Evolutionary conservation across 495 filamentous ascomycete genomes (phyloP).

Genomic region (Penicillium bovifimosum): DNA sequence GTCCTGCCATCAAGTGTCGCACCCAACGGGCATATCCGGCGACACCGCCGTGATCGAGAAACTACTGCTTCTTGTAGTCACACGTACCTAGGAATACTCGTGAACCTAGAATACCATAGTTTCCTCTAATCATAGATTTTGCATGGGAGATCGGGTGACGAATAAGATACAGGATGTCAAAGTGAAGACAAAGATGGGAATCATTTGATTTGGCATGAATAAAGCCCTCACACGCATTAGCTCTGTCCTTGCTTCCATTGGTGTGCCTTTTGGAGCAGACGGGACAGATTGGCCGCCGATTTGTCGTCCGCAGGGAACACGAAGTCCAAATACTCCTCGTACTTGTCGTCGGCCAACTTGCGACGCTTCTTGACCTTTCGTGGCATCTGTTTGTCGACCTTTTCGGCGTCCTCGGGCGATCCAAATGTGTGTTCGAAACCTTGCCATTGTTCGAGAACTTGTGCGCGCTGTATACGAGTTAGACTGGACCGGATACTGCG

Average conservation of each 20-base stretch:
- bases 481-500: conserved; percentile 13
- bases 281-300: conserved; percentile 76
- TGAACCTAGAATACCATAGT: background rate
- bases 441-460: conserved; percentile 85
- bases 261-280: conserved; percentile 76
- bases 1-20: no score
- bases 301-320: conserved; percentile 96
- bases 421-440: conserved; percentile 86
- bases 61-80: background rate
- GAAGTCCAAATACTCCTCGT: conserved; percentile 97
- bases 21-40: background rate
- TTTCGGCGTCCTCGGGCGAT: conserved; percentile 67
- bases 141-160: background rate
- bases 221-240: conserved; percentile 2
- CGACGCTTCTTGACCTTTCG: conserved; percentile 88
- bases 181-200: background rate
- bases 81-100: background rate
- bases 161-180: background rate
- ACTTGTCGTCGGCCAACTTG: conserved; percentile 88
- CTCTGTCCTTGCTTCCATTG: conserved; percentile 69
- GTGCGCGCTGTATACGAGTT: conserved; percentile 56
- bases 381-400: conserved; percentile 89
- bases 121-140: background rate
- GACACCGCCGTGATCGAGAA: background rate
- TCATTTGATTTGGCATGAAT: background rate